These are phyloP conservation scores for Pseudozyma pruni DNA, from an alignment of 1,284 basidiomycete genomes.

Conservation along the genomic window DNA sequence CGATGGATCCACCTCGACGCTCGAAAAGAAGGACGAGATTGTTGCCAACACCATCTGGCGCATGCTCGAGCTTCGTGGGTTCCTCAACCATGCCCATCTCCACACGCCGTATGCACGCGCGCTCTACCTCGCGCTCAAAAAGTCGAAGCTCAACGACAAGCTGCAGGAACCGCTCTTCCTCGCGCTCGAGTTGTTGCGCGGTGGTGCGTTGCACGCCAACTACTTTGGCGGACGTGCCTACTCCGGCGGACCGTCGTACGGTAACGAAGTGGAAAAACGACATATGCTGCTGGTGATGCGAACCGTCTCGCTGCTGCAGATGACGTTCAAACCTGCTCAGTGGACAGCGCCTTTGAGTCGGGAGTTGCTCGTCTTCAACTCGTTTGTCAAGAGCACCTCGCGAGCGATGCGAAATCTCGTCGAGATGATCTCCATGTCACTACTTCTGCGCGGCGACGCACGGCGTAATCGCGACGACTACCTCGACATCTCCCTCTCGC, in stretches of 20 bases:
- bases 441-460: constrained; percentile 88
- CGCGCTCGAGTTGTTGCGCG: constrained; percentile 88
- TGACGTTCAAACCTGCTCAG: constrained; percentile 78
- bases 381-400: constrained; percentile 88
- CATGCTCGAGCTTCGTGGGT: constrained; percentile 95
- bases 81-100: constrained; percentile 84
- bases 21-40: constrained; percentile 98
- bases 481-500: constrained; percentile 82
- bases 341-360: constrained; percentile 88
- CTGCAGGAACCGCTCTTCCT: constrained; percentile 94
- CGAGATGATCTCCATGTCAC: constrained; percentile 89
- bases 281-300: constrained; percentile 96
- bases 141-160: constrained; percentile 89
- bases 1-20: constrained; percentile 51
- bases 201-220: constrained; percentile 93
- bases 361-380: constrained; percentile 97
- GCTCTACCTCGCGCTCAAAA: constrained; percentile 82
- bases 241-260: constrained; percentile 94
- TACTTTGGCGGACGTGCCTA: constrained; percentile 87
- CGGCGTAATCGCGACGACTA: constrained; percentile 87
- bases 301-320: constrained; percentile 88
- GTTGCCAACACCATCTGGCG: constrained; percentile 99
- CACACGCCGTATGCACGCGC: constrained; percentile 87
- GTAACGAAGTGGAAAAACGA: constrained; percentile 72
- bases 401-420: constrained; percentile 88